Evolutionary conservation across 306 rosid species (phyloP), one percentile per base, ranked within the genome.

Genomic region (Heteromeles arbutifolia): DNA sequence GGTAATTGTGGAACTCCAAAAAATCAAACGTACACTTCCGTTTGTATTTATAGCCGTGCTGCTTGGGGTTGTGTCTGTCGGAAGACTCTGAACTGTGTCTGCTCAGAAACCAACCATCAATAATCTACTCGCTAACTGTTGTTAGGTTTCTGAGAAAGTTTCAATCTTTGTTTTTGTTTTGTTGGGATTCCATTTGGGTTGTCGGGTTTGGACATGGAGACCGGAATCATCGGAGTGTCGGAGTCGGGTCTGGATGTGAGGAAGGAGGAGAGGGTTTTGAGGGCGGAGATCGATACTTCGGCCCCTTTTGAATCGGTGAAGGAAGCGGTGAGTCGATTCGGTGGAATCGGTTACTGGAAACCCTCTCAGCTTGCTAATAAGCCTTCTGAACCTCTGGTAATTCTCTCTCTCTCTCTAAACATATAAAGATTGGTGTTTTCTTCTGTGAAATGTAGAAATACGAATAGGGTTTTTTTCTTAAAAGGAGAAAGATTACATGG

Each of bases 291-390:
- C 80, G 98, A 93, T 70, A 93, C 98, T 22, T 91, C 97, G 0
- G 93, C 84, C 1, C 97, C 98, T 2, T 88, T 93, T 77, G 91
- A 91, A 65, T 93, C 98, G 12, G 97, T 93, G 67, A 91, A 85
- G 69, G 97, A 91, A 39, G 97, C 98, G 0, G 97, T 83, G 13
- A 79, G 74, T 24, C 84, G 86, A 58, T 93, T 93, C 64, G 97
- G 93, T 1, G 97, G 97, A 43, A 48, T 88, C 69, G 98, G 95
- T 52, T 88, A 75, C 74, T 93, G 97, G 97, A 93, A 84, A 67
- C 97, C 96, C 79, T 56, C 85, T n/a, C 77, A 61, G 52, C 24
- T 44, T 37, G 2, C 54, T 5, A 74, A 82, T 5, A 74, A 82
- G 9, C 79, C 28, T 61, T 72, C 82, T 13, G 57, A 70, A 69